Evolutionary conservation across 2,329 filamentous ascomycete species (phyloP).

Genomic region (Epicoccum nigrum): DNA sequence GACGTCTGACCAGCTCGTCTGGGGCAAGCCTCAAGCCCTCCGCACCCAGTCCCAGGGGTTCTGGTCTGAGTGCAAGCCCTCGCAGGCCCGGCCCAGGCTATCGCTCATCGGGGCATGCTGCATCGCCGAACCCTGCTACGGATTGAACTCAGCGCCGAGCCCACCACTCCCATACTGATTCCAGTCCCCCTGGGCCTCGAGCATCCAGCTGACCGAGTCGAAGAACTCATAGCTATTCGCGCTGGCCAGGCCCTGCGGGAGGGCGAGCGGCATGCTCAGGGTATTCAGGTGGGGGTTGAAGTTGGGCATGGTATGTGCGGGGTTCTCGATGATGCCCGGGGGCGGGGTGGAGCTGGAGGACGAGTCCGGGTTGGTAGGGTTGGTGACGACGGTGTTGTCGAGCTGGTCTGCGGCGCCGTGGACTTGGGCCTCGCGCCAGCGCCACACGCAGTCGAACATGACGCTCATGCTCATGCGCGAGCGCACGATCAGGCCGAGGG

Average conservation of each 20-base stretch:
- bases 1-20: too few species aligned
- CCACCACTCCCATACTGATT: conserved; percentile 35
- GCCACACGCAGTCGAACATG: conserved; percentile 84
- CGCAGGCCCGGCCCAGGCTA: too few species aligned
- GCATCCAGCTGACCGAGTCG: conserved; percentile 90
- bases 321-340: conserved; percentile 48
- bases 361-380: conserved; percentile 85
- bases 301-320: conserved; percentile 41
- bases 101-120: too few species aligned
- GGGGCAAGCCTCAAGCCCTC: too few species aligned
- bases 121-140: conserved; percentile 28
- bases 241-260: conserved; percentile 60
- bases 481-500: conserved; percentile 78
- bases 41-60: too few species aligned
- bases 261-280: conserved; percentile 60
- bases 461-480: conserved; percentile 85
- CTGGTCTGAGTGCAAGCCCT: too few species aligned
- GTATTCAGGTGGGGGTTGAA: conserved; percentile 48
- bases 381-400: conserved; percentile 75
- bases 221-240: conserved; percentile 70
- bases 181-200: conserved; percentile 70
- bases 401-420: conserved; percentile 55
- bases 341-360: conserved; percentile 66
- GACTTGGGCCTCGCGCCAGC: conserved; percentile 74
- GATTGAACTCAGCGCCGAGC: conserved; percentile 42